Evolutionary conservation across 257 asterid species (phyloP).

Genomic region (Penstemon newberryi): DNA sequence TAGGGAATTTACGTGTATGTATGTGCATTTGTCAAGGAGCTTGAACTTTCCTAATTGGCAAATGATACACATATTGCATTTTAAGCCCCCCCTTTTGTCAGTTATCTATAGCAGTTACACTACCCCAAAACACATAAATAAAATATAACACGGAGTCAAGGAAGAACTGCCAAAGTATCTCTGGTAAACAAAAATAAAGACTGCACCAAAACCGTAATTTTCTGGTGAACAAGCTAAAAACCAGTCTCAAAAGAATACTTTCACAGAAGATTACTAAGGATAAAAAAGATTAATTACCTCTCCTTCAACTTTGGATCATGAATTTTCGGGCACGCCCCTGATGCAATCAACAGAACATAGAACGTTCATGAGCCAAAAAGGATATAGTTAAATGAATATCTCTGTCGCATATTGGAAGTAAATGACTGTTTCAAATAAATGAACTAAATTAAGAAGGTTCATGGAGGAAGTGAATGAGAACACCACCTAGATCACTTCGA

Average conservation of each 20-base stretch:
- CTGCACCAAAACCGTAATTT: not conserved
- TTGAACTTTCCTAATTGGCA: too few species aligned
- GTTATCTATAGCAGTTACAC: too few species aligned
- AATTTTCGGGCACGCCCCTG: constrained; percentile 89
- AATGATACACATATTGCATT: too few species aligned
- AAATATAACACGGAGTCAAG: not conserved
- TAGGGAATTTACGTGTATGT: too few species aligned
- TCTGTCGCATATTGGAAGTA: too few species aligned
- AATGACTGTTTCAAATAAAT: too few species aligned
- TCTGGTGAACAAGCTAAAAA: constrained; percentile 6
- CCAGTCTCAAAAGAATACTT: not conserved
- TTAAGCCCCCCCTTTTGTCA: too few species aligned
- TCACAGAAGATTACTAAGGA: not conserved
- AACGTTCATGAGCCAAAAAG: too few species aligned
- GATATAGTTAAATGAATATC: too few species aligned
- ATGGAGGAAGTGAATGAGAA: not conserved
- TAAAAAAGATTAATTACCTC: constrained; percentile 45
- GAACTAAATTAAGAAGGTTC: too few species aligned
- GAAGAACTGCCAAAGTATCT: too few species aligned
- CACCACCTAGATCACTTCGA: constrained; percentile 81
- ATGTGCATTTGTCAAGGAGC: too few species aligned
- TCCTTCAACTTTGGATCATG: constrained; percentile 96
- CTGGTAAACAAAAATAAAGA: not conserved
- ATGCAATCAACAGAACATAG: constrained; percentile 27
- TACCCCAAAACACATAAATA: not conserved